Conservation (phyloP, 495 filamentous ascomycete species). For the Talaromyces ruber region DNA sequence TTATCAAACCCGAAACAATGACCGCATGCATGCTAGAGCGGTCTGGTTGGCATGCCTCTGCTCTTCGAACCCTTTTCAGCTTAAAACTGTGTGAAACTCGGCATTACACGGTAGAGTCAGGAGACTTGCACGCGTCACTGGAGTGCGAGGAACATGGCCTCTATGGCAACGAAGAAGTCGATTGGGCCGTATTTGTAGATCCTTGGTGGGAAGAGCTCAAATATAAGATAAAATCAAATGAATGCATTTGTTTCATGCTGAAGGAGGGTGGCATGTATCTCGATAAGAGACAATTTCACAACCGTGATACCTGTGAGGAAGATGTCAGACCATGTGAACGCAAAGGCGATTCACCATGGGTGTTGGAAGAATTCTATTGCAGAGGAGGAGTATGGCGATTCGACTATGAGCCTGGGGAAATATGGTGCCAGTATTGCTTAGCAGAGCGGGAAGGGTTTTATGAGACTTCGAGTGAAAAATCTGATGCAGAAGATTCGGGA, state of each 20-base stretch:
- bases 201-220: not conserved
- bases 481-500: not conserved
- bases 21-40: not conserved
- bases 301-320: not conserved
- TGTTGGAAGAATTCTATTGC: not conserved
- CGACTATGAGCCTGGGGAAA: not conserved
- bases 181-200: not conserved
- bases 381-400: not conserved
- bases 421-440: not conserved
- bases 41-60: not conserved
- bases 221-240: not conserved
- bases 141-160: too few species aligned
- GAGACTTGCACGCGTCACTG: too few species aligned
- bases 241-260: not conserved
- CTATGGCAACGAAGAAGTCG: too few species aligned
- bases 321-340: not conserved
- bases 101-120: not conserved
- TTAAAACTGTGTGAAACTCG: not conserved
- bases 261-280: not conserved
- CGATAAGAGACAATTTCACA: not conserved
- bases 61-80: not conserved
- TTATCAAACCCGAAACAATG: not conserved
- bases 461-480: not conserved
- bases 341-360: not conserved
- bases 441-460: not conserved